Conservation (phyloP, 192 early-diverging fungal species). For the Chytriomyces confervae region DNA sequence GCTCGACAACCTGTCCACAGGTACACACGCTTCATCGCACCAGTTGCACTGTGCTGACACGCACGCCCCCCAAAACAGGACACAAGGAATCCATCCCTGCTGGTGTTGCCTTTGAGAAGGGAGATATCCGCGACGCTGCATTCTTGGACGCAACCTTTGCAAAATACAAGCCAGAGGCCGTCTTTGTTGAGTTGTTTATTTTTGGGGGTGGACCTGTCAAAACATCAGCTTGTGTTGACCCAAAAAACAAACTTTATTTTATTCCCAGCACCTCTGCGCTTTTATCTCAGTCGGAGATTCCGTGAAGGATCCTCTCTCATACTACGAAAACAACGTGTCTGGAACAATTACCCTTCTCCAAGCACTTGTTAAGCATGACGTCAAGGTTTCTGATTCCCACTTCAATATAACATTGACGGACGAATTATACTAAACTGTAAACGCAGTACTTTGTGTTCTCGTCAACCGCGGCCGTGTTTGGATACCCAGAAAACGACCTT, state of each 20-base stretch:
- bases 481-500: constrained; percentile 72
- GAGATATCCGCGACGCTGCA: constrained; percentile 76
- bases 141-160: constrained; percentile 74
- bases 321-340: constrained; percentile 93
- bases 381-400: constrained; percentile 55
- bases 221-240: not conserved
- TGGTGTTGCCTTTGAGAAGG: constrained; percentile 70
- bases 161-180: constrained; percentile 64
- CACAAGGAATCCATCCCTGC: constrained; percentile 53
- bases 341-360: constrained; percentile 86
- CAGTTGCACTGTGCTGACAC: constrained; percentile 1
- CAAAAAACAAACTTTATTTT: not conserved
- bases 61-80: constrained; percentile 36
- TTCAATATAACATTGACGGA: not conserved
- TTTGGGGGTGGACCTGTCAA: not conserved
- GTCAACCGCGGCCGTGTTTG: constrained; percentile 92
- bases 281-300: constrained; percentile 89
- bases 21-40: constrained; percentile 35
- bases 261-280: constrained; percentile 83
- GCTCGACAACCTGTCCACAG: constrained; percentile 86
- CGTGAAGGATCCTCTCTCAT: constrained; percentile 76
- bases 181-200: constrained; percentile 43
- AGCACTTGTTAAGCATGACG: constrained; percentile 79
- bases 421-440: too few species aligned
- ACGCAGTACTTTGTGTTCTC: constrained; percentile 86